Conservation (phyloP, 2,329 filamentous ascomycete genomes). For the Aspergillus vadensis region DNA sequence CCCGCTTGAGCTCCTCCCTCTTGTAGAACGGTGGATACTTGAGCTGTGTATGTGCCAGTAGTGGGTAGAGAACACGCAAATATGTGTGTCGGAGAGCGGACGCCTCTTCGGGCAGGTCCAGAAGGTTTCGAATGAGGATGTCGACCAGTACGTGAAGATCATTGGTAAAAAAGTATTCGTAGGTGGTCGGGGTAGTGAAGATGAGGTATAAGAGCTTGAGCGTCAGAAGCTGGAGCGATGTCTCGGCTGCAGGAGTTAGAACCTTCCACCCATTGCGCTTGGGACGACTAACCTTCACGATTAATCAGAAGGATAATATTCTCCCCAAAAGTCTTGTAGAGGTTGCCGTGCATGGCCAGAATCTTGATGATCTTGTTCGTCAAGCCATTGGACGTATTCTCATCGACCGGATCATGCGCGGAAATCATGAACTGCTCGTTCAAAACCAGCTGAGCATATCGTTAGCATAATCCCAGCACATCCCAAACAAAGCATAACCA, state of each 20-base stretch:
- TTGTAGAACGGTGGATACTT: constrained; percentile 89
- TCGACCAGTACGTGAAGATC: constrained; percentile 92
- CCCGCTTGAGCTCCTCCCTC: constrained; percentile 74
- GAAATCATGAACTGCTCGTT: constrained; percentile 98
- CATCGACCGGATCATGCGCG: constrained; percentile 55
- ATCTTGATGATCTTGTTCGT: constrained; percentile 95
- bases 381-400: constrained; percentile 54
- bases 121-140: constrained; percentile 93
- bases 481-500: constrained; percentile 16
- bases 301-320: constrained; percentile 96
- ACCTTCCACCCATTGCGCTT: background rate
- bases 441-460: constrained; percentile 71
- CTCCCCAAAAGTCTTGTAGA: constrained; percentile 93
- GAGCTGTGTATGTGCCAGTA: constrained; percentile 89
- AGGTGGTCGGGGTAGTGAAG: constrained; percentile 87
- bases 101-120: constrained; percentile 86
- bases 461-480: constrained; percentile 19
- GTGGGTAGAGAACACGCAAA: constrained; percentile 84
- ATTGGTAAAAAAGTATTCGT: constrained; percentile 99
- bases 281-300: constrained; percentile 64
- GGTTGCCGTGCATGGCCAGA: constrained; percentile 75
- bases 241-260: constrained; percentile 63
- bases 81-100: constrained; percentile 82
- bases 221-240: constrained; percentile 91
- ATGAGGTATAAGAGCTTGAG: constrained; percentile 92